Percentiles rank a stretch among this genome's conserved stretches.
phyloP scores from a whole-genome alignment of 2,329 filamentous ascomycete genomes.

The Aspergillus novofumigatus region DNA sequence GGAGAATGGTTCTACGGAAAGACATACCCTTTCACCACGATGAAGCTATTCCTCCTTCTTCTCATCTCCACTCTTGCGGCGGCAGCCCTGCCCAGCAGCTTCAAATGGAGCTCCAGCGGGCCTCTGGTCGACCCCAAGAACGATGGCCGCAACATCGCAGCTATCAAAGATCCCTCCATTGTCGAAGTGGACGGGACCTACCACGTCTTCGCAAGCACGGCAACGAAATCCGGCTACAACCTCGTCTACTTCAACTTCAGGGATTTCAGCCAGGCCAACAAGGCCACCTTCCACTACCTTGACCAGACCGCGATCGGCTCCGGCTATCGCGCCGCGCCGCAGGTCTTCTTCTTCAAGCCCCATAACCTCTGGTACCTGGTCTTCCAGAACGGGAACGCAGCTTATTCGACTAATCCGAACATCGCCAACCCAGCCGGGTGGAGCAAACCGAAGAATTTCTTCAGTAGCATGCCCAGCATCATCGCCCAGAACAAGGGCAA shows the following conservation, averaged over 20 bases:
- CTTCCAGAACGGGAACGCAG: slow-evolving; percentile 59
- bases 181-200: background rate
- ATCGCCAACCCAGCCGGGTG: slow-evolving; percentile 51
- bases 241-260: slow-evolving; percentile 7
- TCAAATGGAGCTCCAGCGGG: slow-evolving; percentile 5
- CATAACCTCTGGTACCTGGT: slow-evolving; percentile 62
- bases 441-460: slow-evolving; percentile 52
- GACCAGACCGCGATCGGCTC: slow-evolving; percentile 3
- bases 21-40: background rate
- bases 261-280: slow-evolving; percentile 3
- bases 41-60: background rate
- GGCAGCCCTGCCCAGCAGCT: slow-evolving; percentile 1
- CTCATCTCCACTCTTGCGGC: background rate
- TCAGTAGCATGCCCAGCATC: slow-evolving; percentile 48
- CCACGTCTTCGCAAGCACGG: slow-evolving; percentile 7
- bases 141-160: background rate
- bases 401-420: slow-evolving; percentile 57
- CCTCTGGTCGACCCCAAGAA: slow-evolving; percentile 1
- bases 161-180: slow-evolving; percentile 7
- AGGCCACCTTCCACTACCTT: slow-evolving; percentile 5
- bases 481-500: slow-evolving; percentile 47
- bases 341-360: slow-evolving; percentile 59
- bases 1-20: background rate
- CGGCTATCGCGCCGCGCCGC: slow-evolving; percentile 50
- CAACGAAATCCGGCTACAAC: slow-evolving; percentile 1